A percentile compares a stretch with the other conserved stretches of the same genome.
Conservation (phyloP, 208 protist species). For the Acanthamoeba quina region DNA sequence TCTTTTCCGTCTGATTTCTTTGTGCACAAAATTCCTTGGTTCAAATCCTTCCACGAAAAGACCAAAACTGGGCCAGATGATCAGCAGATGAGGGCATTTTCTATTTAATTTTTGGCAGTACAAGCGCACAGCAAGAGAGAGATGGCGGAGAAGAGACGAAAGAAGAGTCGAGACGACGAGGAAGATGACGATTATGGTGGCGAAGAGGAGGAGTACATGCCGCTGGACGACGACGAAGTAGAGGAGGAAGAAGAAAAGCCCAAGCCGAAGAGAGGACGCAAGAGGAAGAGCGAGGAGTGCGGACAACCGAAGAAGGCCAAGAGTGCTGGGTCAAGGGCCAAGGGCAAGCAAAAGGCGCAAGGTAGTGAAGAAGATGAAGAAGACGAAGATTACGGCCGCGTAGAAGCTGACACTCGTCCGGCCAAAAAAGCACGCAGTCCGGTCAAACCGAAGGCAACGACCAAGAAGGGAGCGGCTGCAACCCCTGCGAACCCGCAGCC, state of each 20-base stretch:
- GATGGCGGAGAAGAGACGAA: neutral
- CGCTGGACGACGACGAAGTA: neutral
- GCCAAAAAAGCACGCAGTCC: neutral
- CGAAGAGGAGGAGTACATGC: neutral
- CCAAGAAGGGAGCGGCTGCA: neutral
- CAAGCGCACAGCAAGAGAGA: too few species aligned
- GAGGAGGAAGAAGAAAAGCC: neutral
- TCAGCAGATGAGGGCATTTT: too few species aligned
- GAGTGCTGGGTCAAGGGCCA: neutral
- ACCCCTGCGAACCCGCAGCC: neutral
- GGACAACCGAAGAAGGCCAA: neutral
- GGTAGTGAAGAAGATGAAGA: neutral
- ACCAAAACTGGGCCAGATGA: too few species aligned
- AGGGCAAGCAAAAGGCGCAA: neutral
- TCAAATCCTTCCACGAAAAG: too few species aligned
- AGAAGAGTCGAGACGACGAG: neutral
- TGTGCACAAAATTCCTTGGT: too few species aligned
- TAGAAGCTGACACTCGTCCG: neutral
- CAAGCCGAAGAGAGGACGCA: neutral
- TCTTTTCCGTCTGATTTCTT: too few species aligned
- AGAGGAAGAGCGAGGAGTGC: slow-evolving; percentile 15
- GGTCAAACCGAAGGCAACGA: neutral
- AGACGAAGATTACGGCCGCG: neutral
- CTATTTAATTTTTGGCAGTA: too few species aligned
- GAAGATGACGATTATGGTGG: neutral